Evolutionary conservation across 208 protist species (phyloP).

Genomic region (Wallacemonas rigidus): DNA sequence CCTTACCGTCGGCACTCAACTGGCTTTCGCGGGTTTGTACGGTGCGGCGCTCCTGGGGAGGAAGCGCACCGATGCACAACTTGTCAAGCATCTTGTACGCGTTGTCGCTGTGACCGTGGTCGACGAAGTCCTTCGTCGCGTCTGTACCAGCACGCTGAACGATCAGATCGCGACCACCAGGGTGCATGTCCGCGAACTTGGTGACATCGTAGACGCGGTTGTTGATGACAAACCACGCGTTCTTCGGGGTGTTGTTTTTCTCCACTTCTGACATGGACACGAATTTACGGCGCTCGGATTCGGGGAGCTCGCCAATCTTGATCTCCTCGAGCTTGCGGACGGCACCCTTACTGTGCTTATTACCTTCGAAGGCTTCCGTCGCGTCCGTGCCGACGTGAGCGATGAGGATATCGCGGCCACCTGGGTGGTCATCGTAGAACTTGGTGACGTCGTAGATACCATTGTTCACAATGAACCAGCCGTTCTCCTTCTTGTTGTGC

Average conservation of each 20-base stretch:
- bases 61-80: slow-evolving; percentile 57
- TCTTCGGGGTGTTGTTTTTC: slow-evolving; percentile 34
- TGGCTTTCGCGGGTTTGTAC: slow-evolving; percentile 18
- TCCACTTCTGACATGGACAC: slow-evolving; percentile 37
- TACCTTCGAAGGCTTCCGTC: slow-evolving; percentile 71
- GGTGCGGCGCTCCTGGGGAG: slow-evolving; percentile 36
- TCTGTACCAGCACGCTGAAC: slow-evolving; percentile 70
- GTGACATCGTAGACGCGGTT: slow-evolving; percentile 89
- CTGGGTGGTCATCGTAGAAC: slow-evolving; percentile 85
- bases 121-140: slow-evolving; percentile 68
- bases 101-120: slow-evolving; percentile 59
- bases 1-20: slow-evolving; percentile 8
- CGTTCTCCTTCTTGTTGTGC: slow-evolving; percentile 54
- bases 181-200: slow-evolving; percentile 73
- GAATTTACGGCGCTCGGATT: slow-evolving; percentile 38
- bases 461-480: slow-evolving; percentile 85
- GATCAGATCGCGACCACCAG: slow-evolving; percentile 79
- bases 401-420: slow-evolving; percentile 74
- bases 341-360: slow-evolving; percentile 60
- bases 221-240: slow-evolving; percentile 79
- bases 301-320: slow-evolving; percentile 52
- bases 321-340: slow-evolving; percentile 39
- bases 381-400: slow-evolving; percentile 71
- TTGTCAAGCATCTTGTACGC: slow-evolving; percentile 63
- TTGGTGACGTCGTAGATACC: slow-evolving; percentile 74